Evolutionary conservation across 1,284 basidiomycete species (phyloP), one percentile per base, ranked within the genome.

Genomic region (Leccinum variabile): DNA sequence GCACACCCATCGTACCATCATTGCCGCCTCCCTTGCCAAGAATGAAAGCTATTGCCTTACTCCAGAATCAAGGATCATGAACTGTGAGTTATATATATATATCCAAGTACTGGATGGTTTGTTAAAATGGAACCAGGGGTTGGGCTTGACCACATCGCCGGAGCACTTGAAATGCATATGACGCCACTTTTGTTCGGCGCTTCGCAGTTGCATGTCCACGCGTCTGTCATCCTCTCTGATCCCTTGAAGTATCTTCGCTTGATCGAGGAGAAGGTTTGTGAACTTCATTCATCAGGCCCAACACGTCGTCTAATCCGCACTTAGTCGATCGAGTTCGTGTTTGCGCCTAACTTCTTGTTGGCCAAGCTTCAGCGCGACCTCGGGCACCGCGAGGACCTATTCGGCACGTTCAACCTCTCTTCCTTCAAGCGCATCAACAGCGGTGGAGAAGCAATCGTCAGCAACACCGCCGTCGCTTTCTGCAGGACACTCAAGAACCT

Each of bases 311-410:
- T 41, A 18, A 22, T 54, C 13, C 22, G 5, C 35, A 54, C 13
- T 11, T 13, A 66, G 67, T 70, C 64, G 1, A 70, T 70, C 35
- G 54, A 70, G 7, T n/a, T 69, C 49, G 60, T 76, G 0, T 80
- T 80, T 62, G 76, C 75, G 39, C 79, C 78, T 16, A 79, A 79
- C 70, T 80, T 80, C 65, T 71, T 80, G 59, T 64, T 80, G 6
- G 73, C 78, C 5, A 76, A 76, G 28, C 69, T 79, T 14, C 68
- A 71, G 35, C 72, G 72, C 16, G 77, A 78, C 37, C 63, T 72
- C 22, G 67, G 67, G 25, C 66, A 66, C 14, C 66, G 66, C 37
- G 59, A 10, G 1, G 72, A 72, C 32, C 64, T 76, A 6, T 65
- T 66, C 7, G 67, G 72, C 16, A 60, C 57, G 33, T 70, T 73